These are phyloP conservation scores for Penicillium taxi DNA, from an alignment of 495 filamentous ascomycete species.

Conservation along the genomic window DNA sequence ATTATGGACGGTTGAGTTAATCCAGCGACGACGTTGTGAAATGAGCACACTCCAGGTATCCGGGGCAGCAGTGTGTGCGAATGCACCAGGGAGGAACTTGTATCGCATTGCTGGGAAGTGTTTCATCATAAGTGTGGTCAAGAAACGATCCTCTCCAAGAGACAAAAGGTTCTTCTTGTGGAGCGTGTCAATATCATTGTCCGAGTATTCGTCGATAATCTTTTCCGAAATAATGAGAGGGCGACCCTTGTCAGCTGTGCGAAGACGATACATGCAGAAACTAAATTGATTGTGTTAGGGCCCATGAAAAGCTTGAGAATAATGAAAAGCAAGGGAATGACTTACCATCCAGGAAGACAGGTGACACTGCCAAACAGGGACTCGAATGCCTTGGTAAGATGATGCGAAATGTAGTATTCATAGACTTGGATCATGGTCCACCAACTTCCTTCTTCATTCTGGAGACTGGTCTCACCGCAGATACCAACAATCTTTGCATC, in stretches of 20 bases:
- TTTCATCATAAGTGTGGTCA: conserved; percentile 97
- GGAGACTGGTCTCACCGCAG: conserved; percentile 92
- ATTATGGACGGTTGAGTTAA: conserved; percentile 98
- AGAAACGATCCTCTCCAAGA: conserved; percentile 93
- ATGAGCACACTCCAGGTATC: conserved; percentile 88
- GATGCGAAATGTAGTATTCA: conserved; percentile 96
- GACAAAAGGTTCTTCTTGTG: conserved; percentile 98
- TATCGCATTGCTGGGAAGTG: conserved; percentile 93
- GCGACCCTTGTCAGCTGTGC: conserved; percentile 84
- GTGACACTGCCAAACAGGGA: conserved; percentile 93
- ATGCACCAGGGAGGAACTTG: conserved; percentile 91
- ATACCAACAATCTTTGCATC: conserved; percentile 95
- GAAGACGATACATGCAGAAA: conserved; percentile 97
- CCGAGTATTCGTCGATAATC: conserved; percentile 78
- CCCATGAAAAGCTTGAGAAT: no score
- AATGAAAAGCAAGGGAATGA: neutral
- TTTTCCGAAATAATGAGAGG: conserved; percentile 87
- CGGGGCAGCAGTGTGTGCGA: conserved; percentile 85
- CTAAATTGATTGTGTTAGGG: conserved; percentile 39
- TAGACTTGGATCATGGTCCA: conserved; percentile 99
- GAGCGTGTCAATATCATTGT: conserved; percentile 82
- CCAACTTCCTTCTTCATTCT: conserved; percentile 91
- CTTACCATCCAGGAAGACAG: conserved; percentile 97
- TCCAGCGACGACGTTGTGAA: conserved; percentile 95
- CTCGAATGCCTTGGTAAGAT: conserved; percentile 89